Percentiles rank a stretch among this genome's conserved stretches.
These are phyloP conservation scores for Taphrina sp. DNA, from an alignment of 1,139 yeast genomes.

Conservation along the genomic window DNA sequence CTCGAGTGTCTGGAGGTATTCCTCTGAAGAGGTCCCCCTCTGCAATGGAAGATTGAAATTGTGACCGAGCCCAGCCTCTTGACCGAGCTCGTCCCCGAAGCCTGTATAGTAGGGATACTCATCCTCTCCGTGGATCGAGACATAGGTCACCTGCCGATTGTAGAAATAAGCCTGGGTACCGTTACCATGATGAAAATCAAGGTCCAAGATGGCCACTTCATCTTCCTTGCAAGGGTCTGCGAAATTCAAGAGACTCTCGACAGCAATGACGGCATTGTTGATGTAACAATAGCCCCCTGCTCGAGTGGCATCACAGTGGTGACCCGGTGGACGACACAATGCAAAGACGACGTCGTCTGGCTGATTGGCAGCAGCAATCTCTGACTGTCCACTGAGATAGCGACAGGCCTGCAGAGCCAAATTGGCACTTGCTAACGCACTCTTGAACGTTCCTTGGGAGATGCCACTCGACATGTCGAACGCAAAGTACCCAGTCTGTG, in stretches of 20 bases:
- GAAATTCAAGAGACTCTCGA: not conserved
- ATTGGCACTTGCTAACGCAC: slow-evolving; percentile 8
- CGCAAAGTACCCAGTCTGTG: slow-evolving; percentile 5
- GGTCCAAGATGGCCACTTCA: not conserved
- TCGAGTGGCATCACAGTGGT: slow-evolving; percentile 6
- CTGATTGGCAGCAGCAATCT: not conserved
- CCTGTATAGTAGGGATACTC: slow-evolving; percentile 24
- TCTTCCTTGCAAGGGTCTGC: not conserved
- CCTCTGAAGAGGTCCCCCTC: not conserved
- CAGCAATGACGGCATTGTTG: slow-evolving; percentile 12
- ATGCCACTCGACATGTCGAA: slow-evolving; percentile 18
- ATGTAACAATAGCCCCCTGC: slow-evolving; percentile 24
- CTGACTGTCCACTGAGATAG: not conserved
- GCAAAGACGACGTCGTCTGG: slow-evolving; percentile 5
- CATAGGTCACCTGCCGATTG: slow-evolving; percentile 4
- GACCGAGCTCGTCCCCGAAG: not conserved
- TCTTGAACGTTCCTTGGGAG: not conserved
- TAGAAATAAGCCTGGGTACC: slow-evolving; percentile 16
- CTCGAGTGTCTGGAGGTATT: slow-evolving; percentile 5
- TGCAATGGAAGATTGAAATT: slow-evolving; percentile 15
- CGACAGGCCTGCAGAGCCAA: not conserved
- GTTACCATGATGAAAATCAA: slow-evolving; percentile 27
- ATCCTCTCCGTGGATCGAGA: slow-evolving; percentile 10
- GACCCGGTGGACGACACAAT: slow-evolving; percentile 24
- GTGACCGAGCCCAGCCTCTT: not conserved